These are phyloP conservation scores for Mollisiaceae sp. DNA, from an alignment of 2,329 filamentous ascomycete genomes.

Conservation along the genomic window DNA sequence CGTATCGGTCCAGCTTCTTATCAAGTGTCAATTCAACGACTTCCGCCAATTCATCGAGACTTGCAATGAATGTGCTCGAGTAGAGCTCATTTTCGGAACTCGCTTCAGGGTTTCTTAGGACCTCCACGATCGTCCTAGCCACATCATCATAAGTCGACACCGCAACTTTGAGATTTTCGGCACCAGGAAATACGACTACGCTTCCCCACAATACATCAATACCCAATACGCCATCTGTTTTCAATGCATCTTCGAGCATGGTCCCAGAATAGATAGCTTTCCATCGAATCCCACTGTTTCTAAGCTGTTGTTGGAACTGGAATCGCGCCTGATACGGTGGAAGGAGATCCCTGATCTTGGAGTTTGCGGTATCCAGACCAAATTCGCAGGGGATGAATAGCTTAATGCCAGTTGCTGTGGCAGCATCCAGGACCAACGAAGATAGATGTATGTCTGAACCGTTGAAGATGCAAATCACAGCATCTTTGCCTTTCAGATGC, in stretches of 20 bases:
- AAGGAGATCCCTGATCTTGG: slow-evolving; percentile 16
- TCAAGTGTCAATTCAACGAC: slow-evolving; percentile 23
- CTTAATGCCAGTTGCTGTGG: slow-evolving; percentile 10
- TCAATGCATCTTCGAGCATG: slow-evolving; percentile 26
- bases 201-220: slow-evolving; percentile 25
- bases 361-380: slow-evolving; percentile 25
- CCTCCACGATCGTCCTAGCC: slow-evolving; percentile 14
- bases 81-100: background rate
- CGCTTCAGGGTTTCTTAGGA: background rate
- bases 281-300: slow-evolving; percentile 17
- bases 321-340: slow-evolving; percentile 24
- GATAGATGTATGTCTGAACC: slow-evolving; percentile 28
- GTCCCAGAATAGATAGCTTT: slow-evolving; percentile 25
- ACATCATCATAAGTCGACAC: slow-evolving; percentile 20
- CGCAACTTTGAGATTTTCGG: slow-evolving; percentile 14
- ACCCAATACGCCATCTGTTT: slow-evolving; percentile 25
- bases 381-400: slow-evolving; percentile 27
- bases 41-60: slow-evolving; percentile 16
- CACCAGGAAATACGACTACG: slow-evolving; percentile 19
- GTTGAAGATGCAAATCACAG: slow-evolving; percentile 20
- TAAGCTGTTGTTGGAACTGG: slow-evolving; percentile 23
- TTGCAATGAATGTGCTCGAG: slow-evolving; percentile 15
- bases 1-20: slow-evolving; percentile 24
- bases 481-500: slow-evolving; percentile 10
- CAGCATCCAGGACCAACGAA: slow-evolving; percentile 7